phyloP scores from a whole-genome alignment of 2,329 filamentous ascomycete genomes.

The Coleophoma crateriformis region DNA sequence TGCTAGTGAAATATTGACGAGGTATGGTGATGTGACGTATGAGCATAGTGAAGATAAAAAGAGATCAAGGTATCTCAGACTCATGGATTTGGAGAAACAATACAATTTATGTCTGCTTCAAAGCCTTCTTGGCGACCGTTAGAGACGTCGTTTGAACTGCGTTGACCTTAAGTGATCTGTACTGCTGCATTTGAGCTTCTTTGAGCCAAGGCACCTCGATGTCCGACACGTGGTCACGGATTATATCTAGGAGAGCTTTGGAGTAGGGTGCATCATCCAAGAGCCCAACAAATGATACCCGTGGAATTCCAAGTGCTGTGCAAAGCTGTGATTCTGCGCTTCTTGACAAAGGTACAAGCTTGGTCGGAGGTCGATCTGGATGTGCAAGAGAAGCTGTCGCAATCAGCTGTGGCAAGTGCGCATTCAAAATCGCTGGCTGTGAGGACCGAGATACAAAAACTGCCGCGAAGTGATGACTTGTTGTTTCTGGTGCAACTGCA shows the following conservation, averaged over 20 bases:
- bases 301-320: constrained; percentile 51
- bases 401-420: constrained; percentile 53
- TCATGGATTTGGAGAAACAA: no score
- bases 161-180: constrained; percentile 42
- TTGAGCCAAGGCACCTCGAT: constrained; percentile 52
- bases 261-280: constrained; percentile 49
- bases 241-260: constrained; percentile 50
- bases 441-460: constrained; percentile 55
- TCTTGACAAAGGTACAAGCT: constrained; percentile 58
- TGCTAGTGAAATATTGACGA: no score
- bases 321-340: constrained; percentile 53
- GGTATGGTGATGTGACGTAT: no score
- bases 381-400: constrained; percentile 40
- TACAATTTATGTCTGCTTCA: no score
- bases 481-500: not conserved
- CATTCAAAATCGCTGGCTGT: constrained; percentile 51
- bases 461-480: constrained; percentile 28
- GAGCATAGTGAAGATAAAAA: no score
- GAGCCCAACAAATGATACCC: constrained; percentile 60
- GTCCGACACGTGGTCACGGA: constrained; percentile 43
- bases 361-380: constrained; percentile 35
- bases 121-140: no score
- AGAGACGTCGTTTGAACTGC: constrained; percentile 30
- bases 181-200: constrained; percentile 31
- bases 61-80: no score